A percentile compares a stretch with the other conserved stretches of the same genome.
Conservation (phyloP, 179 eudicot species). For the Vitellaria paradoxa region DNA sequence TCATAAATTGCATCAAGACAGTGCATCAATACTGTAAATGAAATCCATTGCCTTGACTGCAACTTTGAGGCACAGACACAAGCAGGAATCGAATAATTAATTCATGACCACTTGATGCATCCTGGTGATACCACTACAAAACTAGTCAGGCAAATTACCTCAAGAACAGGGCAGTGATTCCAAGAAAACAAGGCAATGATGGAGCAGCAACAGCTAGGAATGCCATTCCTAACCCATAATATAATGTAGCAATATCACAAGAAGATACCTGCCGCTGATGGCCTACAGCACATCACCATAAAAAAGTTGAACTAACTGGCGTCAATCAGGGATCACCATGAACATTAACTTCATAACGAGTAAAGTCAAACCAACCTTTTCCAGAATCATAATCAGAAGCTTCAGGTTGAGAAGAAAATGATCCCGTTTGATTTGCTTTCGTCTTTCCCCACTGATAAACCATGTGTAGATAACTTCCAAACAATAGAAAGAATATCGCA, state of each 20-base stretch:
- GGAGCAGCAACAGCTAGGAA: slow-evolving; percentile 61
- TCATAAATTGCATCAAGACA: not conserved
- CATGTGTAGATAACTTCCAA: slow-evolving; percentile 65
- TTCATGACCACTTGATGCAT: not conserved
- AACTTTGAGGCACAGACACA: slow-evolving; percentile 1
- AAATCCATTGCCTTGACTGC: not conserved
- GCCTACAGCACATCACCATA: slow-evolving; percentile 40
- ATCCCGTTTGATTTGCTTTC: slow-evolving; percentile 43
- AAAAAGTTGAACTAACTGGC: slow-evolving; percentile 8
- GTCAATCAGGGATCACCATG: not conserved
- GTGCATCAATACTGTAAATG: not conserved
- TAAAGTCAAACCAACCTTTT: slow-evolving; percentile 50
- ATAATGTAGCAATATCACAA: slow-evolving; percentile 48
- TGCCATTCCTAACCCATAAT: slow-evolving; percentile 72
- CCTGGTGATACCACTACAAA: not conserved
- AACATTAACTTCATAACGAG: not conserved
- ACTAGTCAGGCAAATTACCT: slow-evolving; percentile 44
- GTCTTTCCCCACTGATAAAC: slow-evolving; percentile 62
- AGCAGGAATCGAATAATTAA: not conserved
- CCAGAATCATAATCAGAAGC: slow-evolving; percentile 45
- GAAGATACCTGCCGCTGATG: slow-evolving; percentile 56
- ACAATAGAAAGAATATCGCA: slow-evolving; percentile 67
- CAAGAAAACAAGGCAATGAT: slow-evolving; percentile 70
- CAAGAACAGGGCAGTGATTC: slow-evolving; percentile 80
- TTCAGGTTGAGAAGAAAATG: slow-evolving; percentile 42